Conservation (phyloP, 2,329 filamentous ascomycete species). For the Fusarium odoratissimum region DNA sequence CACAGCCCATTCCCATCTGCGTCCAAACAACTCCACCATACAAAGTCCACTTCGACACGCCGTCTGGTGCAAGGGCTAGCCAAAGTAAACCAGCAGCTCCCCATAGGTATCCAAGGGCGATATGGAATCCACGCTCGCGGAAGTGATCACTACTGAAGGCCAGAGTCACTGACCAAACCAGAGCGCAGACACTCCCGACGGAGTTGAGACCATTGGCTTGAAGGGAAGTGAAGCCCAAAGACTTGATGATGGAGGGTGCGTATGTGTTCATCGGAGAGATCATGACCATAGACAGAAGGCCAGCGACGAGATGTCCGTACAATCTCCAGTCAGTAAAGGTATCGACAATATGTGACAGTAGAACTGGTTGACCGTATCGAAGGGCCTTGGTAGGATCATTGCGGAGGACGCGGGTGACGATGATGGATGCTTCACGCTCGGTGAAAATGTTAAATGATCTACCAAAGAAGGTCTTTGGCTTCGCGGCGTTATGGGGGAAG, state of each 20-base stretch:
- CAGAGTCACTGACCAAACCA: constrained; percentile 43
- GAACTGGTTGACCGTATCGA: constrained; percentile 39
- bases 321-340: constrained; percentile 46
- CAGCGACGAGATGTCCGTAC: constrained; percentile 45
- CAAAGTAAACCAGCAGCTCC: constrained; percentile 44
- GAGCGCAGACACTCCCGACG: constrained; percentile 43
- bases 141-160: constrained; percentile 46
- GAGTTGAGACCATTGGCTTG: constrained; percentile 48
- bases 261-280: constrained; percentile 48
- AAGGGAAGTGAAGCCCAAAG: constrained; percentile 41
- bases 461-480: constrained; percentile 44
- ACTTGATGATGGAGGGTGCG: constrained; percentile 47
- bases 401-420: constrained; percentile 45
- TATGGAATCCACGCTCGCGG: constrained; percentile 45
- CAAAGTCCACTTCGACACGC: constrained; percentile 42
- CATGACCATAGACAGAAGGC: constrained; percentile 48
- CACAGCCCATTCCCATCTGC: constrained; percentile 49
- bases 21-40: constrained; percentile 48
- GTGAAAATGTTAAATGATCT: constrained; percentile 42
- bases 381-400: constrained; percentile 47
- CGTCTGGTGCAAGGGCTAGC: constrained; percentile 42
- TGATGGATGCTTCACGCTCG: constrained; percentile 40
- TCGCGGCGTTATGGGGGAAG: constrained; percentile 43
- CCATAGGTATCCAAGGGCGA: constrained; percentile 44
- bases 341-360: constrained; percentile 39